These are phyloP conservation scores for Neonectria faginata DNA, from an alignment of 2,329 filamentous ascomycete genomes.

Conservation along the genomic window DNA sequence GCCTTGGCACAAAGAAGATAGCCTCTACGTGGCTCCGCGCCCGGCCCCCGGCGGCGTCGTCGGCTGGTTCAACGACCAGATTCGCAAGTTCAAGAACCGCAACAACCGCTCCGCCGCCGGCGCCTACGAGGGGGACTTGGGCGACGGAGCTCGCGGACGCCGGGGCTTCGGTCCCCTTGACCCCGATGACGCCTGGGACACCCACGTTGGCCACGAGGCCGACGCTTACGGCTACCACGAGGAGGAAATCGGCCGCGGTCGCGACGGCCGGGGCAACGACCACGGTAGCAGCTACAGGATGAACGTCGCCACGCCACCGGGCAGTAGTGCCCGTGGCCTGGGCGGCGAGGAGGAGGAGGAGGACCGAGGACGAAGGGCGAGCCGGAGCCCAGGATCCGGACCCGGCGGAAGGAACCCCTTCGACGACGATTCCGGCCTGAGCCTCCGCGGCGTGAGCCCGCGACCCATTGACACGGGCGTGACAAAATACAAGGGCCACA, in stretches of 20 bases:
- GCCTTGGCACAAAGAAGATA: conserved; percentile 71
- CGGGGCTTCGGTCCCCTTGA: conserved; percentile 77
- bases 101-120: conserved; percentile 75
- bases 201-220: conserved; percentile 79
- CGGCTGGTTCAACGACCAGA: conserved; percentile 78
- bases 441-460: conserved; percentile 79
- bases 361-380: conserved; percentile 58
- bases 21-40: conserved; percentile 63
- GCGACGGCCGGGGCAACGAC: conserved; percentile 47
- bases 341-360: conserved; percentile 47
- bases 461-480: conserved; percentile 71
- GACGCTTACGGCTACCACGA: conserved; percentile 79
- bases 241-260: conserved; percentile 59
- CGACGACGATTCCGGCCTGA: conserved; percentile 74
- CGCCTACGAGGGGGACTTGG: conserved; percentile 74
- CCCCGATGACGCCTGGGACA: conserved; percentile 88
- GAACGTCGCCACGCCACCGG: conserved; percentile 58
- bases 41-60: conserved; percentile 71
- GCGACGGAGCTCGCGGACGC: conserved; percentile 56
- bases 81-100: conserved; percentile 72
- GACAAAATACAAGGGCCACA: conserved; percentile 41
- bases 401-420: conserved; percentile 70
- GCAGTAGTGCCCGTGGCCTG: conserved; percentile 38
- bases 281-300: conserved; percentile 60
- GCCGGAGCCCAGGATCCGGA: conserved; percentile 54